Evolutionary conservation across 768 basidiomycete species (phyloP).

Genomic region (Auriscalpium microsporum): DNA sequence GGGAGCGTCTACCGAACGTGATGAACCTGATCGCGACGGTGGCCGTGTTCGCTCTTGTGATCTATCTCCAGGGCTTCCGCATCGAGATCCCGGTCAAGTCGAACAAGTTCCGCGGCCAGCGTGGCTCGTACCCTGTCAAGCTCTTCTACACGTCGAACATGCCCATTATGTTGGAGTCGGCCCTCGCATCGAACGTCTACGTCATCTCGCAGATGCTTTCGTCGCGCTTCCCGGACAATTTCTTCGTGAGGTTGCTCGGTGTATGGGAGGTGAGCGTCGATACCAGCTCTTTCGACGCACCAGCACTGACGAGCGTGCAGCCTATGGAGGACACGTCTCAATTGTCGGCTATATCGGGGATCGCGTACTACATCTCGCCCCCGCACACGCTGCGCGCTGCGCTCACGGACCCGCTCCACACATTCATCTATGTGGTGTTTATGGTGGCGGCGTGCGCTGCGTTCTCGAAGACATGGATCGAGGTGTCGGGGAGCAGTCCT

Average conservation of each 20-base stretch:
- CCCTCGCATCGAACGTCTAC: slow-evolving; percentile 89
- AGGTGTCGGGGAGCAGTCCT: slow-evolving; percentile 93
- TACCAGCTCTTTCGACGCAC: background rate
- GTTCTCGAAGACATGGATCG: slow-evolving; percentile 99
- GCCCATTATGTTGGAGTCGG: slow-evolving; percentile 98
- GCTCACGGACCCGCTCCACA: slow-evolving; percentile 90
- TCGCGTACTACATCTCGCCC: slow-evolving; percentile 97
- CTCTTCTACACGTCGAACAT: slow-evolving; percentile 99
- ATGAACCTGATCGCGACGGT: slow-evolving; percentile 96
- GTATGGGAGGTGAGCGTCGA: slow-evolving; percentile 84
- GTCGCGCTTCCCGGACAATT: slow-evolving; percentile 81
- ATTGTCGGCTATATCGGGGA: slow-evolving; percentile 80
- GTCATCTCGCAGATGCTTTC: slow-evolving; percentile 96
- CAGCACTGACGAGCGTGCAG: slow-evolving; percentile 30
- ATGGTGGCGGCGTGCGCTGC: slow-evolving; percentile 91
- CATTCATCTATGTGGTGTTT: slow-evolving; percentile 82
- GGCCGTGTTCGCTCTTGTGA: slow-evolving; percentile 87
- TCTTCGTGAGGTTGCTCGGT: slow-evolving; percentile 84
- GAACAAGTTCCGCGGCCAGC: slow-evolving; percentile 93
- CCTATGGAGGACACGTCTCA: slow-evolving; percentile 93
- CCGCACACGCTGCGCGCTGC: slow-evolving; percentile 89
- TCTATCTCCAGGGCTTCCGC: slow-evolving; percentile 98
- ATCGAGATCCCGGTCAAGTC: slow-evolving; percentile 98
- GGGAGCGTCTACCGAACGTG: slow-evolving; percentile 91
- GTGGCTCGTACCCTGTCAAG: slow-evolving; percentile 93